These are phyloP conservation scores for Balamuthia mandrillaris DNA, from an alignment of 208 protist genomes.

Conservation along the genomic window DNA sequence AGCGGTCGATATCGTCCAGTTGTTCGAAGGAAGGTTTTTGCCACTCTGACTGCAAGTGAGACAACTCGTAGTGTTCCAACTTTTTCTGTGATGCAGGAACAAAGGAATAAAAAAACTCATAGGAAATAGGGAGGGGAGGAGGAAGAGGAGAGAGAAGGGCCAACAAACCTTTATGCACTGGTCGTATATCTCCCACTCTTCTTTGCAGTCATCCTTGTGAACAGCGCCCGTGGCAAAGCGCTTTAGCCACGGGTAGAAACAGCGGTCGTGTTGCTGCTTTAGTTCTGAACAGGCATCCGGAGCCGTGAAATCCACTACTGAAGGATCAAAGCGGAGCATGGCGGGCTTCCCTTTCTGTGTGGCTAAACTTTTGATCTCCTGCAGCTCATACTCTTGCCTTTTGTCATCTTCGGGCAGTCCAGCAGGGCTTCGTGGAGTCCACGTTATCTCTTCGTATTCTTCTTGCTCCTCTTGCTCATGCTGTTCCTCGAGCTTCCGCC, in stretches of 20 bases:
- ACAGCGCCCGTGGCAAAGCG: background rate
- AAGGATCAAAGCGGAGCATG: background rate
- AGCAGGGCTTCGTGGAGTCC: too few relatives aligned
- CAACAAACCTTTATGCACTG: background rate
- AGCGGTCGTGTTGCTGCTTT: background rate
- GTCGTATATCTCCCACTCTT: background rate
- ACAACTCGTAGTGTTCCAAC: background rate
- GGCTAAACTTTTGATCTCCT: too few relatives aligned
- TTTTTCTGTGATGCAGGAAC: background rate
- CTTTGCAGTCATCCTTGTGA: background rate
- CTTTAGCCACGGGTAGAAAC: background rate
- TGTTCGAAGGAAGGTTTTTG: background rate
- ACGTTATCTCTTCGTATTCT: too few relatives aligned
- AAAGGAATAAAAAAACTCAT: background rate
- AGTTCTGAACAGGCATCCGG: background rate
- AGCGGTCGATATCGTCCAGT: background rate
- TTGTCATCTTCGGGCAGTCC: too few relatives aligned
- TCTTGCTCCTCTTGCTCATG: too few relatives aligned
- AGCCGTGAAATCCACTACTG: background rate
- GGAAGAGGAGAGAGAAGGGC: background rate
- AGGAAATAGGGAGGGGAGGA: background rate
- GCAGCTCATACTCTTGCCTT: too few relatives aligned
- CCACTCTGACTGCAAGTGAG: background rate
- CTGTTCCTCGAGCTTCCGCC: too few relatives aligned
- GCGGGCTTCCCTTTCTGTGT: too few relatives aligned